Evolutionary conservation across 2,329 filamentous ascomycete genomes (phyloP), one percentile per base, ranked within the genome.

Genomic region (Fusarium paranaense): DNA sequence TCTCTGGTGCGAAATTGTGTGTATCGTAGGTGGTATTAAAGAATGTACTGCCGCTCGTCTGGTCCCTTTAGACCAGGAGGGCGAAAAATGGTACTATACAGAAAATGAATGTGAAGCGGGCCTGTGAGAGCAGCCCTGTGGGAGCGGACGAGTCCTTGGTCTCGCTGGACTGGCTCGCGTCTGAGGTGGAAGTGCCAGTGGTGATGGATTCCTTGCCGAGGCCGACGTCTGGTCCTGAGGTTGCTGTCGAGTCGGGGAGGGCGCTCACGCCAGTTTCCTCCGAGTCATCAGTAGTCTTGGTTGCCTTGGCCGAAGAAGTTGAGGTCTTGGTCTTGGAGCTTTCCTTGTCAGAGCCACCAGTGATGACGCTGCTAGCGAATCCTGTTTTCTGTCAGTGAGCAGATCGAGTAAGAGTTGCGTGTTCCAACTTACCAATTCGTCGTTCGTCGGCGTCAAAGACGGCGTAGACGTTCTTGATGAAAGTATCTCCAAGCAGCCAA

Each of bases 391-490:
- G 40, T 79, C 64, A 79, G 73, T 33, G 30, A 32, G 5, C 7
- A 27, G 14, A 27, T 38, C 25, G 0, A 38, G 13, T 45, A 27
- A 20, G 3, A n/a, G 1, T 9, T 3, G 2, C 1, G 2, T 20
- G 1, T 5, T 20, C 35, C 1, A 32, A 80, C 86, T 80, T 80
- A 89, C 92, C 93, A 73, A 95, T 90, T 61, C 88, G 88, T 50
- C 82, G 83, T 73, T 90, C 79, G 71, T 96, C 94, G 62, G 90
- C 90, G 81, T 98, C 95, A 80, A 97, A 97, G 27, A 97, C 92
- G 2, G 90, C 87, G 80, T 97, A 97, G 18, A 97, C 95, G 76
- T 97, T 97, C 85, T 97, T 97, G 70, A 98, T 83, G 77, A 97
- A 97, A 1, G 93, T 90, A 74, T 95, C 95, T 2, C 95, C 95